Evolutionary conservation across 2,329 filamentous ascomycete species (phyloP).

Genomic region (Trichoderma cornu-damae): DNA sequence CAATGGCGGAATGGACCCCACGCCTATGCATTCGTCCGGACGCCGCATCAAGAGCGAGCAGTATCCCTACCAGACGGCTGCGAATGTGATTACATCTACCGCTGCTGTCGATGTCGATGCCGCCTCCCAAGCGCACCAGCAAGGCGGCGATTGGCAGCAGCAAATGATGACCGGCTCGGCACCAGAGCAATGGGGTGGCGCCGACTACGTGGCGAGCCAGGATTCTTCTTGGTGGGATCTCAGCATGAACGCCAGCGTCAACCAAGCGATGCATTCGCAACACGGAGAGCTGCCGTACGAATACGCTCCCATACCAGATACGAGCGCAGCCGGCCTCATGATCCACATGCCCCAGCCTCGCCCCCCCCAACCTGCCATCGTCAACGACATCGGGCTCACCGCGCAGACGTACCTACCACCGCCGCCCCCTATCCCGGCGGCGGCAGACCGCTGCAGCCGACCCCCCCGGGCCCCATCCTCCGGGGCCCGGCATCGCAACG

Average conservation of each 20-base stretch:
- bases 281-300: slow-evolving; percentile 40
- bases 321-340: slow-evolving; percentile 41
- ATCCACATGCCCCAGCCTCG: slow-evolving; percentile 51
- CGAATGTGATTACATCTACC: not conserved
- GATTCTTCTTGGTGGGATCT: slow-evolving; percentile 26
- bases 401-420: slow-evolving; percentile 35
- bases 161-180: slow-evolving; percentile 24
- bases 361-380: slow-evolving; percentile 32
- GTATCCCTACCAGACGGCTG: slow-evolving; percentile 23
- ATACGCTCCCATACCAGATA: slow-evolving; percentile 32
- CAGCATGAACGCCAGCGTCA: slow-evolving; percentile 32
- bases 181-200: slow-evolving; percentile 24
- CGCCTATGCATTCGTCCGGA: slow-evolving; percentile 38
- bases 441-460: slow-evolving; percentile 37
- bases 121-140: slow-evolving; percentile 17
- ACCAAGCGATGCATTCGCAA: slow-evolving; percentile 39
- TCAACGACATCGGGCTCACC: slow-evolving; percentile 33
- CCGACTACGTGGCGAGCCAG: slow-evolving; percentile 29
- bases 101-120: not conserved
- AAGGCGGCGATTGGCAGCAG: slow-evolving; percentile 21
- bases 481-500: slow-evolving; percentile 42
- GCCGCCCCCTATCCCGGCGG: slow-evolving; percentile 29
- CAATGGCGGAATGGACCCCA: slow-evolving; percentile 30
- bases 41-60: slow-evolving; percentile 29
- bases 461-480: slow-evolving; percentile 52